Conservation (phyloP, 2,329 filamentous ascomycete genomes). For the Fusarium palustre region DNA sequence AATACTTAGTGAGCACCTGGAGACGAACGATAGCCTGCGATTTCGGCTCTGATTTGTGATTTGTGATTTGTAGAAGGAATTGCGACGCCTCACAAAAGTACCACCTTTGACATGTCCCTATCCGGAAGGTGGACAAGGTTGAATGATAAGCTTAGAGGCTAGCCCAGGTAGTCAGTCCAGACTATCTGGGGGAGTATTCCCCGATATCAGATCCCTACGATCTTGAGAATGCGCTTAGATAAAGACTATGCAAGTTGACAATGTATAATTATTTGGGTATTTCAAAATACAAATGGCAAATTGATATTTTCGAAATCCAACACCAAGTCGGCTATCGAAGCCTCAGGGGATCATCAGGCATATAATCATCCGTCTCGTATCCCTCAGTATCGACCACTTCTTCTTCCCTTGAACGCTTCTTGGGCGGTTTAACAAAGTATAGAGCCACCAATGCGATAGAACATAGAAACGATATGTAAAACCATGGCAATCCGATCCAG, state of each 20-base stretch:
- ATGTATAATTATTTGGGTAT: conserved; percentile 26
- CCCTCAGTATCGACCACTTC: conserved; percentile 27
- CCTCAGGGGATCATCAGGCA: conserved; percentile 43
- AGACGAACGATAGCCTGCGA: conserved; percentile 5
- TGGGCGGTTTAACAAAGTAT: conserved; percentile 52
- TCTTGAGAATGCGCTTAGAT: not conserved
- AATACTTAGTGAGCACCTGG: not conserved
- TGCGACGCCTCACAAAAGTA: conserved; percentile 39
- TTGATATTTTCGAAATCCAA: not conserved
- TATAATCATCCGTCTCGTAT: conserved; percentile 38
- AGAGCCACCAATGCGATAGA: conserved; percentile 47
- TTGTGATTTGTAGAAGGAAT: conserved; percentile 2
- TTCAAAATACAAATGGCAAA: not conserved
- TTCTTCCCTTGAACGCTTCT: conserved; percentile 36
- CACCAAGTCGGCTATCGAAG: conserved; percentile 29
- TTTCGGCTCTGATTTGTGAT: not conserved
- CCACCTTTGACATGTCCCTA: conserved; percentile 21
- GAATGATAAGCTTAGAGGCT: conserved; percentile 8
- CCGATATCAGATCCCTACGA: not conserved
- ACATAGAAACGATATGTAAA: conserved; percentile 53
- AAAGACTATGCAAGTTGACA: not conserved
- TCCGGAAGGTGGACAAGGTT: conserved; percentile 37
- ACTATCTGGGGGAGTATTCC: not conserved
- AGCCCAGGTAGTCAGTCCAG: not conserved
- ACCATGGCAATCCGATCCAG: conserved; percentile 56